Percentiles rank a stretch among this genome's conserved stretches.
Conservation (phyloP, 2,329 filamentous ascomycete genomes). For the Sporothrix dimorphospora region DNA sequence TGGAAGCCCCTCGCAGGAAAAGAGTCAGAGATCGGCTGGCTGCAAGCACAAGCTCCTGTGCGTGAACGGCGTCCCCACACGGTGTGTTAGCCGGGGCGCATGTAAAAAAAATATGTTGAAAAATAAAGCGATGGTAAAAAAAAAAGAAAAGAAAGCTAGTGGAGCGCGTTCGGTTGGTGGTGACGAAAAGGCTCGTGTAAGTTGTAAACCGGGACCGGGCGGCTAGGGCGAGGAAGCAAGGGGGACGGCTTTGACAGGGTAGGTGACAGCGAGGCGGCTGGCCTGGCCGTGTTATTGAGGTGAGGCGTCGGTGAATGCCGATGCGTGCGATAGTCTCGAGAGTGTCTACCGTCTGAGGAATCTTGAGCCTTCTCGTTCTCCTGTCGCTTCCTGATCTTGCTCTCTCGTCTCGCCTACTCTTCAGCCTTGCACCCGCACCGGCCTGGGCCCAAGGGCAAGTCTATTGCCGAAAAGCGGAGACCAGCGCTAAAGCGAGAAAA, state of each 20-base stretch:
- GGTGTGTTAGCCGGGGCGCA: background rate
- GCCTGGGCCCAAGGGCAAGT: background rate
- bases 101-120: slow-evolving; percentile 2
- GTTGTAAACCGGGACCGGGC: background rate
- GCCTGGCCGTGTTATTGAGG: background rate
- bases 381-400: background rate
- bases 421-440: slow-evolving; percentile 19
- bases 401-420: background rate
- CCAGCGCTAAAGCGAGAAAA: slow-evolving; percentile 10
- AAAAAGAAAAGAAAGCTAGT: background rate
- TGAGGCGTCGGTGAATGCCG: slow-evolving; percentile 13
- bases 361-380: background rate
- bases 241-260: background rate
- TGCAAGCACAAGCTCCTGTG: slow-evolving; percentile 4
- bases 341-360: background rate
- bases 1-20: background rate
- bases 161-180: slow-evolving; percentile 23
- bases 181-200: slow-evolving; percentile 14
- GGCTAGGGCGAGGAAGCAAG: slow-evolving; percentile 9
- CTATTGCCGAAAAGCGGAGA: slow-evolving; percentile 25
- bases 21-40: slow-evolving; percentile 19
- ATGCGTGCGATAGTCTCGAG: background rate
- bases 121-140: background rate
- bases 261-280: background rate
- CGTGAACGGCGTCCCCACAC: slow-evolving; percentile 11